Conservation (phyloP, 352 stramenopile species). For the Globisporangium nodosum region DNA sequence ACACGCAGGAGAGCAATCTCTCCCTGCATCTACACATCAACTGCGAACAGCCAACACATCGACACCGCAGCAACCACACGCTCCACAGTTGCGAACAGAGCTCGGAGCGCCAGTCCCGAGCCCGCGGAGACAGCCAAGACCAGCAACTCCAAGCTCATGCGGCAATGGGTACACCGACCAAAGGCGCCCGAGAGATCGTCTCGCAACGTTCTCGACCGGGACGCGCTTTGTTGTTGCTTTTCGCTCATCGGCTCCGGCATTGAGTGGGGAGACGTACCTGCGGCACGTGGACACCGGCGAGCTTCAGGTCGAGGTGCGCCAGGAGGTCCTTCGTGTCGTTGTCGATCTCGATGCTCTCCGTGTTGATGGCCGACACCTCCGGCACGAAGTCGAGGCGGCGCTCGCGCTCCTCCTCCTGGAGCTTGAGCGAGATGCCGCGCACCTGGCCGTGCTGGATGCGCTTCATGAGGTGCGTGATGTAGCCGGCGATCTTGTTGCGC, state of each 20-base stretch:
- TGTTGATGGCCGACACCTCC: conserved; percentile 94
- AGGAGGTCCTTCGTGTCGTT: conserved; percentile 98
- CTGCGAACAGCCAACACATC: neutral
- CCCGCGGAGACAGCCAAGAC: neutral
- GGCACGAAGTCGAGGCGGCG: conserved; percentile 99
- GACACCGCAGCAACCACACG: neutral
- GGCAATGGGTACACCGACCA: conserved; percentile 65
- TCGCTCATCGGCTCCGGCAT: conserved; percentile 82
- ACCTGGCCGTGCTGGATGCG: conserved; percentile 99
- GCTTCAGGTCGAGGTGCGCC: conserved; percentile 92
- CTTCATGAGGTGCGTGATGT: conserved; percentile 99
- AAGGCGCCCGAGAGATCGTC: conserved; percentile 12
- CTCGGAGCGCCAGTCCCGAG: conserved; percentile 1
- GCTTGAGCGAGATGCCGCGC: conserved; percentile 99
- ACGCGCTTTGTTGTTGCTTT: conserved; percentile 12
- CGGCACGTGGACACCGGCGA: conserved; percentile 85
- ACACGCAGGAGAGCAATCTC: neutral
- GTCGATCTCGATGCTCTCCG: conserved; percentile 96
- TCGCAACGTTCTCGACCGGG: conserved; percentile 10
- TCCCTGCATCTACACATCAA: neutral
- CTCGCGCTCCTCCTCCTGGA: conserved; percentile 99
- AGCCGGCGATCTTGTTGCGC: conserved; percentile 99
- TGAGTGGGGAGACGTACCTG: conserved; percentile 62
- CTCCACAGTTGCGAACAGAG: neutral
- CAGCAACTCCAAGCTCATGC: conserved; percentile 14